These are phyloP conservation scores for Tritrichomonas foetus DNA, from an alignment of 208 protist genomes.

Conservation along the genomic window DNA sequence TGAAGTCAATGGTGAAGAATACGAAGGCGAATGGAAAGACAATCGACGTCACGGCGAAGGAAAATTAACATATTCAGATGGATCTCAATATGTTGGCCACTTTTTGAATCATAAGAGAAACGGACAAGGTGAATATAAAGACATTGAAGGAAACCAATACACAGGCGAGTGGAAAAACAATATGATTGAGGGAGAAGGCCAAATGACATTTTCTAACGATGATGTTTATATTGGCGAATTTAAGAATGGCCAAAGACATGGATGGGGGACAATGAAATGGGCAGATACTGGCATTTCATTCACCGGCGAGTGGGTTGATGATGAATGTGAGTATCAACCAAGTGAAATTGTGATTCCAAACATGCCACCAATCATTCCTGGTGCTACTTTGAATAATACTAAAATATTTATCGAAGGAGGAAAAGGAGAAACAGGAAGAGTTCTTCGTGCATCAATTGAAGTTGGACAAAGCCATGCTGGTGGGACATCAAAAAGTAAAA, in stretches of 20 bases:
- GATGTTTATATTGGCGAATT: slow-evolving; percentile 4
- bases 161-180: not conserved
- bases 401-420: not conserved
- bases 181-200: not conserved
- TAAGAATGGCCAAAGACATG: not conserved
- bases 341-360: not conserved
- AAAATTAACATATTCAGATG: not conserved
- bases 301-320: not conserved
- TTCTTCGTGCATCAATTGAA: not conserved
- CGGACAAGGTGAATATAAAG: not conserved
- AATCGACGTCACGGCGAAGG: not conserved
- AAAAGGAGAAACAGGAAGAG: not conserved
- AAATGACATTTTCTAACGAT: slow-evolving; percentile 11
- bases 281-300: not conserved
- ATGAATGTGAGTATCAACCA: not conserved
- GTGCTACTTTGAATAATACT: not conserved
- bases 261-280: not conserved
- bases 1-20: not conserved
- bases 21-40: slow-evolving; percentile 27
- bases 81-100: not conserved
- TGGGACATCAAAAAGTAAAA: not conserved
- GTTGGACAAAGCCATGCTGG: not conserved
- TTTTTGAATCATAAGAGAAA: not conserved
- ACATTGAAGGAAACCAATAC: not conserved
- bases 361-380: not conserved